These are phyloP conservation scores for Panicum virgatum DNA, from an alignment of 202 grass and related monocot genomes.

Conservation along the genomic window DNA sequence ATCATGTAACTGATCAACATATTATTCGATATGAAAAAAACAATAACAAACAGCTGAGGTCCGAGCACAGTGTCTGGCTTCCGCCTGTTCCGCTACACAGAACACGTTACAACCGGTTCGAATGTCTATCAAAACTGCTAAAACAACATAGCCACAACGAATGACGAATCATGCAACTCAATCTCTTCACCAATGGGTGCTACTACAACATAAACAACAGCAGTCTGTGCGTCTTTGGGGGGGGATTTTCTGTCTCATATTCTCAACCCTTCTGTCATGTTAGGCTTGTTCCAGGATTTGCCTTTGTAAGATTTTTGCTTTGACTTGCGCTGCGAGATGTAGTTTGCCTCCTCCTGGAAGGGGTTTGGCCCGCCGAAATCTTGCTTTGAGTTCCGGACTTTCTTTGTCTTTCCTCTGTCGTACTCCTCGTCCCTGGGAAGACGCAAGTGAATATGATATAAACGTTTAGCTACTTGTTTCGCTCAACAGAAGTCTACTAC, in stretches of 20 bases:
- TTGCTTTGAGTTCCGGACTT: slow-evolving; percentile 54
- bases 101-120: slow-evolving; percentile 7
- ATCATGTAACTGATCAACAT: neutral
- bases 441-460: neutral
- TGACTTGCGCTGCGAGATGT: slow-evolving; percentile 30
- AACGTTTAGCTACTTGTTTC: neutral
- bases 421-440: slow-evolving; percentile 86
- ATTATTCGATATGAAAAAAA: neutral
- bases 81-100: neutral
- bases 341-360: slow-evolving; percentile 72
- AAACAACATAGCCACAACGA: slow-evolving; percentile 5
- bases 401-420: slow-evolving; percentile 80
- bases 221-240: neutral
- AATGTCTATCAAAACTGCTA: neutral
- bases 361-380: slow-evolving; percentile 61
- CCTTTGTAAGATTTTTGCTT: slow-evolving; percentile 42
- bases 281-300: slow-evolving; percentile 49
- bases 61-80: neutral
- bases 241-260: neutral
- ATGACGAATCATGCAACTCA: neutral
- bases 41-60: neutral
- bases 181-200: slow-evolving; percentile 16
- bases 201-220: slow-evolving; percentile 42
- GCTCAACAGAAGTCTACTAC: neutral
- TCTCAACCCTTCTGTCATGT: slow-evolving; percentile 31